These are phyloP conservation scores for Cystobasidium ongulense DNA, from an alignment of 768 basidiomycete genomes.

Conservation along the genomic window DNA sequence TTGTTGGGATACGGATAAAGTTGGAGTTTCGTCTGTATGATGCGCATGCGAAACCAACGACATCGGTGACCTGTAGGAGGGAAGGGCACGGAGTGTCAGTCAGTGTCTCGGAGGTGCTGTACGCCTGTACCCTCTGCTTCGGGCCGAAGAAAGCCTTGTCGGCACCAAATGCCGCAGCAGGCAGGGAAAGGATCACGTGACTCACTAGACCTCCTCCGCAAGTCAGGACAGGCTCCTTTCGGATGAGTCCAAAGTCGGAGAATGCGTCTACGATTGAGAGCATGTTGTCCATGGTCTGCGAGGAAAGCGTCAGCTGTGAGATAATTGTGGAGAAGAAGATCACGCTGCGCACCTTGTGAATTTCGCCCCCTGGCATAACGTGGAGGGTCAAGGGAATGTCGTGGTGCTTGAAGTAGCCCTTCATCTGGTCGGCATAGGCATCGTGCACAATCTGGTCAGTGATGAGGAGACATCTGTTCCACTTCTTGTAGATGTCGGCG, in stretches of 20 bases:
- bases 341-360: conserved; percentile 41
- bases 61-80: conserved; percentile 21
- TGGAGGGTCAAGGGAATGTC: conserved; percentile 44
- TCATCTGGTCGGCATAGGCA: conserved; percentile 43
- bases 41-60: conserved; percentile 45
- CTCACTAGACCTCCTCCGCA: conserved; percentile 44
- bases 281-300: conserved; percentile 46
- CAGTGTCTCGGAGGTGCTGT: too few relatives aligned
- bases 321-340: neutral
- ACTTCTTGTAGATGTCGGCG: conserved; percentile 45
- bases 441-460: conserved; percentile 44
- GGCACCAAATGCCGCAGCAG: too few relatives aligned
- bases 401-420: conserved; percentile 45
- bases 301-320: neutral
- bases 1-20: conserved; percentile 46
- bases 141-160: neutral
- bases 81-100: neutral
- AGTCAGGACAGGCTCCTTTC: conserved; percentile 46
- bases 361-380: conserved; percentile 46
- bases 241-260: conserved; percentile 46
- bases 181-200: neutral
- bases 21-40: conserved; percentile 44
- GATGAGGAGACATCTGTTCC: conserved; percentile 45
- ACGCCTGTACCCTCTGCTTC: too few relatives aligned
- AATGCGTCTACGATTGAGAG: conserved; percentile 46